Evolutionary conservation across 306 rosid genomes (phyloP).

Genomic region (Cotoneaster glaucophyllus): DNA sequence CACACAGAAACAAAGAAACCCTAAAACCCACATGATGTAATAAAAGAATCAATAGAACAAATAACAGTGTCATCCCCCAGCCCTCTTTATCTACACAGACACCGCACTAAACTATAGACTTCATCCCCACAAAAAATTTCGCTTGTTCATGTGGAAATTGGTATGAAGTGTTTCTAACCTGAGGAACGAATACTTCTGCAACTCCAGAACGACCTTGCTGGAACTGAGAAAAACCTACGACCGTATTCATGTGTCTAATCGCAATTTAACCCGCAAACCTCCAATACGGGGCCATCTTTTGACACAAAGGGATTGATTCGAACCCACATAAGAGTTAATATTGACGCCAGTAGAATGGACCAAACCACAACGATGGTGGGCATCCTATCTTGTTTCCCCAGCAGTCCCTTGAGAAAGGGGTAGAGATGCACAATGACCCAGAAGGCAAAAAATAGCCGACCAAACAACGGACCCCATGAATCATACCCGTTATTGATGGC

Average conservation of each 20-base stretch:
- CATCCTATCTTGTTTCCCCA: constrained; percentile 78
- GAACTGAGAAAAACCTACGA: constrained; percentile 21
- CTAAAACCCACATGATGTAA: constrained; percentile 43
- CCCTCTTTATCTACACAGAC: constrained; percentile 49
- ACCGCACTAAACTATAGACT: constrained; percentile 30
- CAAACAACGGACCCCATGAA: constrained; percentile 95
- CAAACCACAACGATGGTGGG: constrained; percentile 89
- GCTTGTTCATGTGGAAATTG: constrained; percentile 27
- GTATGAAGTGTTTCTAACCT: constrained; percentile 12
- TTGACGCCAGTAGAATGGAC: constrained; percentile 85
- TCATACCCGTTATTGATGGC: constrained; percentile 95
- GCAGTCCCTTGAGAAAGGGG: constrained; percentile 89
- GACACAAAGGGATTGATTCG: constrained; percentile 81
- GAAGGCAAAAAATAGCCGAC: constrained; percentile 86
- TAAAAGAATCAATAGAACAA: constrained; percentile 72
- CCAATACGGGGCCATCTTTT: constrained; percentile 71
- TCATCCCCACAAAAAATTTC: constrained; percentile 30
- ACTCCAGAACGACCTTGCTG: constrained; percentile 6
- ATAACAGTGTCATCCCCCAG: constrained; percentile 48
- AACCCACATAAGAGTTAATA: constrained; percentile 90
- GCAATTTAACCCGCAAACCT: constrained; percentile 85
- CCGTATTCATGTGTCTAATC: constrained; percentile 40
- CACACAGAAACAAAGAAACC: constrained; percentile 11
- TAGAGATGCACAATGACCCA: constrained; percentile 93
- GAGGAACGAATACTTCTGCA: constrained; percentile 29